Percentiles rank a stretch among this genome's conserved stretches.
phyloP scores from a whole-genome alignment of 208 protist species.

The Lotmaria passim region DNA sequence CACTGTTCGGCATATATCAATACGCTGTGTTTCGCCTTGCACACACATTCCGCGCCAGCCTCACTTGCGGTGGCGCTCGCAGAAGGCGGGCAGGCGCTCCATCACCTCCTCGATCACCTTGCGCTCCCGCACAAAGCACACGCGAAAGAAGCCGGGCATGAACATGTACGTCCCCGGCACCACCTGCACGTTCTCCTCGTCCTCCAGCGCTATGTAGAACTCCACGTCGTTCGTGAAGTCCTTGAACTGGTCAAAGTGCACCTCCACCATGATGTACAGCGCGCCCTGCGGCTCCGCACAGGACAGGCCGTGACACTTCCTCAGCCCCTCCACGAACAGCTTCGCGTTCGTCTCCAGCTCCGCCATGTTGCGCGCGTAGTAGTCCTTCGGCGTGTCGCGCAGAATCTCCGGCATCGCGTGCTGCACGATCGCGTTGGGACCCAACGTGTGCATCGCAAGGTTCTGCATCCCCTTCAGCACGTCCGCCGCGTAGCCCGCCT shows the following conservation, averaged over 20 bases:
- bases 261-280: conserved; percentile 93
- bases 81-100: conserved; percentile 79
- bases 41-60: too few species aligned
- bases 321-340: conserved; percentile 41
- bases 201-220: conserved; percentile 80
- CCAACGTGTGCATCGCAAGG: conserved; percentile 76
- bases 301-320: conserved; percentile 43
- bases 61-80: conserved; percentile 56
- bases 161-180: conserved; percentile 88
- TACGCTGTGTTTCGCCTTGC: neutral
- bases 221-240: conserved; percentile 68
- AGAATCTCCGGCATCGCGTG: conserved; percentile 79
- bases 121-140: conserved; percentile 72
- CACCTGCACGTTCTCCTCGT: conserved; percentile 90
- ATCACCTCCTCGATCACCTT: conserved; percentile 81
- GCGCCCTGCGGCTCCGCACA: conserved; percentile 72
- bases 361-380: conserved; percentile 54
- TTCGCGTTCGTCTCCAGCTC: conserved; percentile 49
- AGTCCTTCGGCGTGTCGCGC: conserved; percentile 53
- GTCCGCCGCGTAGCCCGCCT: conserved; percentile 28
- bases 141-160: conserved; percentile 70
- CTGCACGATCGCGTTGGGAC: conserved; percentile 90
- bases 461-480: conserved; percentile 53
- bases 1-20: neutral
- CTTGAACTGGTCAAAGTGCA: conserved; percentile 81